Base-by-base conservation (phyloP, 768 basidiomycete genomes). In the Termitomyces sp. region DNA sequence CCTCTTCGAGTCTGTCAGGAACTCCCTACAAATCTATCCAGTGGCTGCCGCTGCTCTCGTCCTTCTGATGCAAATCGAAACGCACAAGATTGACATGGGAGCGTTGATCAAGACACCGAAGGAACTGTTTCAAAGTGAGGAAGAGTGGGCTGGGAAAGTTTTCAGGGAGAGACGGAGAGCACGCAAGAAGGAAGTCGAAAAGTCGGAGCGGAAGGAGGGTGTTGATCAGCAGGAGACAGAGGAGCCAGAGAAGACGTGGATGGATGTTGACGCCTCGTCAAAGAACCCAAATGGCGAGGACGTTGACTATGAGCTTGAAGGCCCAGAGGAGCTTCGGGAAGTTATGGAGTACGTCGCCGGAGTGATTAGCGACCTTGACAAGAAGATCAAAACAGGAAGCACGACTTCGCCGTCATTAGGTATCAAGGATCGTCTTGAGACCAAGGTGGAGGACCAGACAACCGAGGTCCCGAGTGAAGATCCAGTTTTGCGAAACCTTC, bases 301-400 rank as follows among this genome's bases (percentile, higher is more conserved):
- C 9, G 45, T 57, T 42, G 65, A 60, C 7, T 73, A 76, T 38
- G 70, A 78, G 59, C 67, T 76, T 6, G 77, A 83, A 63, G 78
- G 78, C 9, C 76, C 79, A 9, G 81, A 79, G 40, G 80, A 84
- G 66, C 72, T 86, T 55, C 79, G 79, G 24, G 77, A 79, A 32
- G 88, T 88, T 55, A 71, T 92, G 66, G 78, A 81, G 13, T 82
- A 84, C 69, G 82, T 85, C 52, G 87, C 81, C 3, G 77, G 76
- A 24, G 74, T 80, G 40, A 82, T 92, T 46, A 73, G 76, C 48
- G 70, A 76, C 63, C 66, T 88, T 20, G 75, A 82, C 58, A 66
- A 68, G 58, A 72, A 69, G 38, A 64, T 71, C 32, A 66, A 69
- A 44, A 57, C 62, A 35, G 61, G 50, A 53, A 60, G 38, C 56